Conservation (phyloP, 2,329 filamentous ascomycete species). For the Xylariaceae sp. region DNA sequence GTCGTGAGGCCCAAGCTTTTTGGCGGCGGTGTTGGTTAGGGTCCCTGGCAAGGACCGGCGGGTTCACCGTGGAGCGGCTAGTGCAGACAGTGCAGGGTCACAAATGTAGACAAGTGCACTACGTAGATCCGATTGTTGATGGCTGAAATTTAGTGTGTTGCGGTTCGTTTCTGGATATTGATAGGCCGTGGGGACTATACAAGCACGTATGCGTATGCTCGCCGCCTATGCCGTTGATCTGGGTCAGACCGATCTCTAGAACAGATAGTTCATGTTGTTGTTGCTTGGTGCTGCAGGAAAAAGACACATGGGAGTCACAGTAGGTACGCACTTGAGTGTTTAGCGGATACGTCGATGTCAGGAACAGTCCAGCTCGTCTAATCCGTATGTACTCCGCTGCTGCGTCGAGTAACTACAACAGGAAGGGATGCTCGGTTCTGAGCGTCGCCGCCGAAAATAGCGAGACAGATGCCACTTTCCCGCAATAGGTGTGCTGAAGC, state of each 20-base stretch:
- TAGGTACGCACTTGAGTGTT: slow-evolving; percentile 1
- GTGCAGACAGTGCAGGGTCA: slow-evolving; percentile 18
- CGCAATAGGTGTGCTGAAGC: neutral
- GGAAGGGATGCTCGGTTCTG: slow-evolving; percentile 11
- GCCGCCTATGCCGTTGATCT: slow-evolving; percentile 14
- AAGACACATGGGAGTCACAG: slow-evolving; percentile 13
- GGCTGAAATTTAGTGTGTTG: slow-evolving; percentile 1
- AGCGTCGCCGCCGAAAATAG: neutral
- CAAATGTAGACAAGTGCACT: slow-evolving; percentile 19
- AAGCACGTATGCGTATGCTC: slow-evolving; percentile 1
- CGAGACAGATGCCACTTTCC: slow-evolving; percentile 3
- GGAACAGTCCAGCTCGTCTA: slow-evolving; percentile 11
- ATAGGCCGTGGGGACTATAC: slow-evolving; percentile 8
- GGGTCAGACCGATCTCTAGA: slow-evolving; percentile 11
- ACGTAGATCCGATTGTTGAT: slow-evolving; percentile 21
- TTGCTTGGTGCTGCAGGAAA: slow-evolving; percentile 9
- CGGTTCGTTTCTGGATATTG: neutral
- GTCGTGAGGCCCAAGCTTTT: slow-evolving; percentile 22
- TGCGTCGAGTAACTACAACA: slow-evolving; percentile 5
- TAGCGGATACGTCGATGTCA: slow-evolving; percentile 11
- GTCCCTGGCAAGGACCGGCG: slow-evolving; percentile 23
- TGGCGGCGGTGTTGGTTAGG: slow-evolving; percentile 20
- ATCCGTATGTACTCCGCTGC: too few species aligned
- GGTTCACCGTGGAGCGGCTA: slow-evolving; percentile 24
- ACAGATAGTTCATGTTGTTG: neutral